Evolutionary conservation across 2,329 filamentous ascomycete species (phyloP).

Genomic region (Alternaria incomplexa): DNA sequence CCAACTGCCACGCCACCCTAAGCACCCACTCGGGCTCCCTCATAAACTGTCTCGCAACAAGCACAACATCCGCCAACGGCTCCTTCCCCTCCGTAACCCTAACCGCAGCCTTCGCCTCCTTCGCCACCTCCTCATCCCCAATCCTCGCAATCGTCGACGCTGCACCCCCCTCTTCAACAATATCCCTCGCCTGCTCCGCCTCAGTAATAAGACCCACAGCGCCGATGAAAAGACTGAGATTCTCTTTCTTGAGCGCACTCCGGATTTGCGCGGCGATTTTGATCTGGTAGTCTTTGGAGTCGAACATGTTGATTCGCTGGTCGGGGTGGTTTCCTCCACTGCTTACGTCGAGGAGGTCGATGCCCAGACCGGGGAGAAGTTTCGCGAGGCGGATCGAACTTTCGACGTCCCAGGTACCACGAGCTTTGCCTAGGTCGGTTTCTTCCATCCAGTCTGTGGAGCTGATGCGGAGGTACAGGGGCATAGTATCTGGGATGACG

Average conservation of each 20-base stretch:
- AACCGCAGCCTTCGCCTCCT: conserved; percentile 40
- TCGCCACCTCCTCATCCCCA: conserved; percentile 31
- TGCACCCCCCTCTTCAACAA: conserved; percentile 46
- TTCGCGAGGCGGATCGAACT: conserved; percentile 50
- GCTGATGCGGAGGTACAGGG: conserved; percentile 45
- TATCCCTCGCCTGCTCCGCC: conserved; percentile 57
- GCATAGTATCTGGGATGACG: conserved; percentile 43
- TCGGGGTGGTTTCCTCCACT: conserved; percentile 53
- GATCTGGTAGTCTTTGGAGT: conserved; percentile 55
- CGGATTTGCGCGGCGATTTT: conserved; percentile 55
- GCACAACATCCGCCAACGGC: conserved; percentile 55
- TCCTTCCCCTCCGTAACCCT: conserved; percentile 46
- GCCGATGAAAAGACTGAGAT: conserved; percentile 55
- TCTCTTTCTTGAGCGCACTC: conserved; percentile 47
- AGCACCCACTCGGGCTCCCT: conserved; percentile 63
- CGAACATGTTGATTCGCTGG: conserved; percentile 52
- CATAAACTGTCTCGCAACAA: conserved; percentile 63
- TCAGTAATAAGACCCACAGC: conserved; percentile 62
- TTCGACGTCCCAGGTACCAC: conserved; percentile 50
- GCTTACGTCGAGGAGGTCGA: conserved; percentile 56
- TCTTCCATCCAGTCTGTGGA: conserved; percentile 48
- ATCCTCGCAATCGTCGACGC: conserved; percentile 21
- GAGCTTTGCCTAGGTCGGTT: conserved; percentile 35
- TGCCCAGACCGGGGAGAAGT: conserved; percentile 48
- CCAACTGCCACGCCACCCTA: conserved; percentile 57